phyloP scores from a whole-genome alignment of 1,139 yeast species.

The Suhomyces bokatorum region DNA sequence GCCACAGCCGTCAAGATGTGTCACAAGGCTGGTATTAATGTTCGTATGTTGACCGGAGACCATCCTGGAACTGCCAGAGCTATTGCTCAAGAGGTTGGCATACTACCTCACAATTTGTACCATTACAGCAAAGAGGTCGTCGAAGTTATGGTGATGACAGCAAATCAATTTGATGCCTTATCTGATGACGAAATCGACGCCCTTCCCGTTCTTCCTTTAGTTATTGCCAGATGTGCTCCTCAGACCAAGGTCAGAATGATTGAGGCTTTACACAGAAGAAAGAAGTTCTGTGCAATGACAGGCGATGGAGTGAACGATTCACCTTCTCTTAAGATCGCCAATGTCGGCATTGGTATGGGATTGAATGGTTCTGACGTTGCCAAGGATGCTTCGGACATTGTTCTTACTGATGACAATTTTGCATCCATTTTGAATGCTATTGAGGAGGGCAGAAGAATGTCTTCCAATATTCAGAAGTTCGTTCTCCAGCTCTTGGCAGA shows the following conservation, averaged over 20 bases:
- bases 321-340: slow-evolving; percentile 39
- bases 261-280: slow-evolving; percentile 48
- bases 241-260: slow-evolving; percentile 52
- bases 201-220: slow-evolving; percentile 37
- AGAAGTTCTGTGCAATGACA: slow-evolving; percentile 42
- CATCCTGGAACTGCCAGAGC: slow-evolving; percentile 55
- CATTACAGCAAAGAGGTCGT: slow-evolving; percentile 37
- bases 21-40: slow-evolving; percentile 53
- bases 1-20: slow-evolving; percentile 44
- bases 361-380: slow-evolving; percentile 57
- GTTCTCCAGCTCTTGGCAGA: slow-evolving; percentile 50
- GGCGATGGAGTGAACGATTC: slow-evolving; percentile 45
- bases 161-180: slow-evolving; percentile 44
- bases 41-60: slow-evolving; percentile 57
- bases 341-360: slow-evolving; percentile 48
- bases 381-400: slow-evolving; percentile 58
- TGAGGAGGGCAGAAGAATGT: slow-evolving; percentile 52
- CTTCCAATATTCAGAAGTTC: slow-evolving; percentile 49
- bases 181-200: slow-evolving; percentile 31
- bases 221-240: slow-evolving; percentile 57
- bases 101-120: slow-evolving; percentile 44
- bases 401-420: slow-evolving; percentile 51
- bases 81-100: slow-evolving; percentile 53
- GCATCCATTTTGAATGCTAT: slow-evolving; percentile 54
- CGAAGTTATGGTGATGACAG: slow-evolving; percentile 44